phyloP scores from a whole-genome alignment of 2,329 filamentous ascomycete species.

The Phyllosticta ampelicida region DNA sequence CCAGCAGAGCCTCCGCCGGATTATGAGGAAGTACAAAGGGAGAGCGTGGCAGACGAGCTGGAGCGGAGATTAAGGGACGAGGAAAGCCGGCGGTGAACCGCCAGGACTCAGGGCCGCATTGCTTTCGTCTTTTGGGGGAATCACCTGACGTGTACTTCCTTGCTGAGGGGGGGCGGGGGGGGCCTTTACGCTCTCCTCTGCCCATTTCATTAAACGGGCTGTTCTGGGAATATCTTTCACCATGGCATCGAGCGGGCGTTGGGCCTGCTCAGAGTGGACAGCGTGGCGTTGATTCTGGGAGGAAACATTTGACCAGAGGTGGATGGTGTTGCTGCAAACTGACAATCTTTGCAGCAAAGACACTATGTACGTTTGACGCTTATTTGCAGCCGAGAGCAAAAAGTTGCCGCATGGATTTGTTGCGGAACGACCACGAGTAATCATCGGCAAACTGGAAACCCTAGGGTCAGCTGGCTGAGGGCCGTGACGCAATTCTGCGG shows the following conservation, averaged over 20 bases:
- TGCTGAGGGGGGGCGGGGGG: too few relatives aligned
- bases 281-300: constrained; percentile 18
- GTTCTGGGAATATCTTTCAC: neutral
- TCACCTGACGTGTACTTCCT: neutral
- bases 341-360: neutral
- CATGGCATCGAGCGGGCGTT: constrained; percentile 9
- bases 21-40: constrained; percentile 84
- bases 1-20: constrained; percentile 73
- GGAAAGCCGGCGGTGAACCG: constrained; percentile 1
- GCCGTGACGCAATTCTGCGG: neutral
- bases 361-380: neutral
- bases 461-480: neutral
- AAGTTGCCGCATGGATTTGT: neutral
- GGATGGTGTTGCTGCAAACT: neutral
- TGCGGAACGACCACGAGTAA: neutral
- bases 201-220: neutral
- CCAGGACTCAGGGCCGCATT: neutral
- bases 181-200: too few relatives aligned
- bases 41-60: constrained; percentile 63
- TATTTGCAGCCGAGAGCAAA: neutral
- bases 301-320: neutral
- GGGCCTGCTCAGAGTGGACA: constrained; percentile 11
- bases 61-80: constrained; percentile 38
- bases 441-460: neutral
- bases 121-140: neutral